Evolutionary conservation across 352 stramenopile species (phyloP), one percentile per base, ranked within the genome.

Genomic region (Phytophthora sp.): DNA sequence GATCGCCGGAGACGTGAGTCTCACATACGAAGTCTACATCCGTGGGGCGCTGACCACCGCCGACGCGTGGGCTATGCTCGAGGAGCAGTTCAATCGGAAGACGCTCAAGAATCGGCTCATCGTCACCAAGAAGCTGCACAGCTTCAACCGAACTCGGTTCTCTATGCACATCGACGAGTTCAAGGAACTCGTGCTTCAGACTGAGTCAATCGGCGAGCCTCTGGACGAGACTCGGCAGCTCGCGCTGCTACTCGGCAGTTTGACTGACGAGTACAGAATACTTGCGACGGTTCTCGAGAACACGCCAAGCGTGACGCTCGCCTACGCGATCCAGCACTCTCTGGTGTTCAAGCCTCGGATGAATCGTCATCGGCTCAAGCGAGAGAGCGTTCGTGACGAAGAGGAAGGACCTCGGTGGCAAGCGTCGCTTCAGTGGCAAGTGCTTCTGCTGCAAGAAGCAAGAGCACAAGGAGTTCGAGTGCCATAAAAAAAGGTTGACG

Each of bases 31-130:
- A 58, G 49, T 66, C 13, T 62, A 71, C 24, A 64, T 42, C 16
- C 35, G 35, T 42, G 35, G 35, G 21, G 1, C 35, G 62, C 7
- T 38, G 52, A 51, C 44, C 0, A 57, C 56, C 20, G 16, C 18
- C 18, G 57, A 62, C 2, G 38, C 56, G 24, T 75, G 61, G 51
- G 3, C 45, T 11, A 4, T 27, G 16, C n/a, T 76, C 6, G n/a
- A 56, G 7, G 45, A 65, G 16, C 66, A 70, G 31, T 66, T 63
- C 29, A 73, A 75, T n/a, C 24, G 41, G 11, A 42, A 20, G 6
- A 73, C 54, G n/a, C 30, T 77, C 7, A 56, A 81, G 54, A 76
- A 76, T 73, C n/a, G 36, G n/a, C n/a, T 44, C 36, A 15, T 24
- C n/a, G 16, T 44, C 0, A 69, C 65, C 0, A 52, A 61, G 23